phyloP scores from a whole-genome alignment of 208 protist genomes.

The Trypanosoma brucei region DNA sequence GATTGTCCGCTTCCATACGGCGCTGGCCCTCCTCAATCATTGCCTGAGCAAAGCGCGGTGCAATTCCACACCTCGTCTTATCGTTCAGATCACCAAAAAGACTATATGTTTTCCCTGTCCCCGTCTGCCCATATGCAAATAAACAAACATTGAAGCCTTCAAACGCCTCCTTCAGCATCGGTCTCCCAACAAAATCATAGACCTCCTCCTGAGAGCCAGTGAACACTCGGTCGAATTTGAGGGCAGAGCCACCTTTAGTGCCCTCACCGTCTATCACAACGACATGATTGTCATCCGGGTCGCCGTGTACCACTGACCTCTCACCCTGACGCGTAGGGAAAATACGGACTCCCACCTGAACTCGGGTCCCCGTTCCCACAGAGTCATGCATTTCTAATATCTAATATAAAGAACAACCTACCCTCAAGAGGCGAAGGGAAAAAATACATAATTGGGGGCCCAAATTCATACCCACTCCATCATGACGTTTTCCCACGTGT shows the following conservation, averaged over 20 bases:
- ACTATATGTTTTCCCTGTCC: slow-evolving; percentile 75
- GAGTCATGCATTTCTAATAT: slow-evolving; percentile 3
- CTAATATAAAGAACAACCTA: background rate
- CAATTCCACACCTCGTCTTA: slow-evolving; percentile 13
- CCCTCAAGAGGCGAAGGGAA: background rate
- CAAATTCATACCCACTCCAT: too few relatives aligned
- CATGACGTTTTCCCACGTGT: too few relatives aligned
- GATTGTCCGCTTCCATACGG: slow-evolving; percentile 23
- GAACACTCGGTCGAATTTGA: slow-evolving; percentile 37
- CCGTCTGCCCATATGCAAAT: slow-evolving; percentile 78
- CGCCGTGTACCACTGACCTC: slow-evolving; percentile 11
- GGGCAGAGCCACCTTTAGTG: slow-evolving; percentile 4
- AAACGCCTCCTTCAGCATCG: slow-evolving; percentile 80
- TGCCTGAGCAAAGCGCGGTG: slow-evolving; percentile 25
- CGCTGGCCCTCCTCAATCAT: slow-evolving; percentile 29
- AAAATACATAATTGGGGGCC: background rate
- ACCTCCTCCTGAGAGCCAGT: slow-evolving; percentile 45
- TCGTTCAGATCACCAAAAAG: slow-evolving; percentile 47
- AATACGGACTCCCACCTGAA: slow-evolving; percentile 24
- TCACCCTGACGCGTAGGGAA: slow-evolving; percentile 15
- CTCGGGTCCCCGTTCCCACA: slow-evolving; percentile 7
- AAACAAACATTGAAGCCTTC: slow-evolving; percentile 82
- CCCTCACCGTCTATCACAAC: slow-evolving; percentile 14
- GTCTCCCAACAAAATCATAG: slow-evolving; percentile 63
- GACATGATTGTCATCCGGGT: slow-evolving; percentile 7